Evolutionary conservation across 1,284 basidiomycete genomes (phyloP), one percentile per base, ranked within the genome.

Genomic region (Pyrrhoderma noxium): DNA sequence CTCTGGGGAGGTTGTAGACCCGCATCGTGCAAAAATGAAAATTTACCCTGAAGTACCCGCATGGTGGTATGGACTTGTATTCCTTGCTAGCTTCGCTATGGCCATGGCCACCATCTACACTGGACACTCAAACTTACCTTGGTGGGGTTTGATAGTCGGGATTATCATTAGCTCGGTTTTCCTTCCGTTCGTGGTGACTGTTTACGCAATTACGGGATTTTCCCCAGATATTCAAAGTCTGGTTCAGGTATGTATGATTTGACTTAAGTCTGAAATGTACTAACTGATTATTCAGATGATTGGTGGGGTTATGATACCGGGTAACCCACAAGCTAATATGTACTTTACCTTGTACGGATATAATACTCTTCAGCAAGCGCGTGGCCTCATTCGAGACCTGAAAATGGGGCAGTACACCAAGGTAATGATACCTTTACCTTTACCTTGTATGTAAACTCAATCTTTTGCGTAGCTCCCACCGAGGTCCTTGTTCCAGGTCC

Each of bases 1-100:
- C 23, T 25, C 57, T 44, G 60, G 53, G 14, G 50, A 47, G 18
- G 52, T 55, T 25, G 48, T 59, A 3, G 60, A 61, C 13, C 60
- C 60, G 9, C 76, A 79, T 61, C 69, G 71, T 27, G 66, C 70
- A 55, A 77, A 80, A 66, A 82, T 82, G 78, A 76, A 77, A 65
- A 62, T 69, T 8, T 82, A 82, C 65, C 66, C 67, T 45, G 76
- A 76, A 54, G 77, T 79, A 3, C 79, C 79, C 3, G 73, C 74
- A 65, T 80, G 75, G 74, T 82, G 80, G 79, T 84, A 80, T 64
- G 60, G 72, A 21, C 56, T 65, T 14, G 65, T 75, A 4, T 70
- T 80, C 36, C 49, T 68, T 8, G 65, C 47, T 19, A 72, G 72
- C 37, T 70, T 77, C 56, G 68, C 70, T 3, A 75, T 75, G 65